These are phyloP conservation scores for Casuarina glauca DNA, from an alignment of 306 rosid genomes.

Conservation along the genomic window DNA sequence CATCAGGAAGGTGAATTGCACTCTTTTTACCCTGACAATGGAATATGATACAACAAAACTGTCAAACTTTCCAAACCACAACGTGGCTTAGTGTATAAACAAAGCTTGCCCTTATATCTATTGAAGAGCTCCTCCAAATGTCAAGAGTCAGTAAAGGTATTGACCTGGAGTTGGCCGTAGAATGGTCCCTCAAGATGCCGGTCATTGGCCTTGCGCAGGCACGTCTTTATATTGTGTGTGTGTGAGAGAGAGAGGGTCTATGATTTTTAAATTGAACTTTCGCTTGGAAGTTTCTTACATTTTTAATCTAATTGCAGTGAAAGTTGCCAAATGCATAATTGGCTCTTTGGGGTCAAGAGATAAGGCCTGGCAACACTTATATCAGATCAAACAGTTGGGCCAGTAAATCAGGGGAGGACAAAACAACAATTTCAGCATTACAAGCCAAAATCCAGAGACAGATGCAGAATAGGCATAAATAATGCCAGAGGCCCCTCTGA, in stretches of 20 bases:
- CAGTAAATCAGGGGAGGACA: neutral
- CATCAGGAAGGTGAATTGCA: neutral
- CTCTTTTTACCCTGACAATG: neutral
- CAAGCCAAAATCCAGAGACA: neutral
- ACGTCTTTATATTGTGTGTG: too few species aligned
- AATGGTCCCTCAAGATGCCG: too few species aligned
- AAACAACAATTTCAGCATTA: constrained; percentile 1
- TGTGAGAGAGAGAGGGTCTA: too few species aligned
- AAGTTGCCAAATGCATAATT: neutral
- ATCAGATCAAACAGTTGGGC: neutral
- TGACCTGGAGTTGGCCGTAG: too few species aligned
- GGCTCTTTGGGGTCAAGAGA: neutral
- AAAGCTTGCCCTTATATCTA: too few species aligned
- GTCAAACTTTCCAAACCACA: constrained; percentile 1
- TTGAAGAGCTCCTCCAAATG: too few species aligned
- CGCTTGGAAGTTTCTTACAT: too few species aligned
- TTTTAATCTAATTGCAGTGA: too few species aligned
- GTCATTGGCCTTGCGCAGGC: too few species aligned
- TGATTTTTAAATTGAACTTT: too few species aligned
- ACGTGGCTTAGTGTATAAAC: neutral
- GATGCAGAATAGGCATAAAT: neutral
- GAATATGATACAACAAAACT: neutral
- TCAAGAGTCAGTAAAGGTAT: too few species aligned
- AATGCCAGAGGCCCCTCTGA: neutral
- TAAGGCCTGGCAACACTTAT: neutral